Evolutionary conservation across 768 basidiomycete species (phyloP).

Genomic region (Macrocybe gigantea): DNA sequence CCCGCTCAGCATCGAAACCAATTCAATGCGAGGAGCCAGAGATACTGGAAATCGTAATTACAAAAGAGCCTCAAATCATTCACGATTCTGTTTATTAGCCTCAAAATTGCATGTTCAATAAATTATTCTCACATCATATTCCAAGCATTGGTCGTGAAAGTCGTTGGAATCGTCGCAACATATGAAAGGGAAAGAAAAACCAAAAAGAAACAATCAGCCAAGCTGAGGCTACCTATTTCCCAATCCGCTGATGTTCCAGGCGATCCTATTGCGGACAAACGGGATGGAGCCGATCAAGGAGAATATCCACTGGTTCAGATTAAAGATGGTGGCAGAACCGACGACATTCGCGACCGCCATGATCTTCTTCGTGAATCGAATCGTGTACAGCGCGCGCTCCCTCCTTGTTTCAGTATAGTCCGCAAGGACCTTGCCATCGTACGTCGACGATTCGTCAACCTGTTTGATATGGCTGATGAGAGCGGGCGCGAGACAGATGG

Average conservation of each 20-base stretch:
- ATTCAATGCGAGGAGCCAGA: too few relatives aligned
- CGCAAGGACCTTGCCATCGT: slow-evolving; percentile 24
- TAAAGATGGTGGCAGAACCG: slow-evolving; percentile 2
- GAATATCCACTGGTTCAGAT: slow-evolving; percentile 12
- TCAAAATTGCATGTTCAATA: too few relatives aligned
- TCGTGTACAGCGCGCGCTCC: slow-evolving; percentile 33
- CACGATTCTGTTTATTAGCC: too few relatives aligned
- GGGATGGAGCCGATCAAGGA: slow-evolving; percentile 11
- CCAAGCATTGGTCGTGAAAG: too few relatives aligned
- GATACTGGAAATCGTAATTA: too few relatives aligned
- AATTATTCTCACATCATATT: too few relatives aligned
- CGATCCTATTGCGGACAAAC: slow-evolving; percentile 6
- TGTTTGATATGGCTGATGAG: slow-evolving; percentile 26
- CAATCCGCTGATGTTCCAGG: slow-evolving; percentile 16
- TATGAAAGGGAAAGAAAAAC: too few relatives aligned
- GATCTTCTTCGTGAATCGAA: slow-evolving; percentile 30
- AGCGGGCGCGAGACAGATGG: slow-evolving; percentile 36
- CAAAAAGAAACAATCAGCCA: too few relatives aligned
- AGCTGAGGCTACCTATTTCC: too few relatives aligned
- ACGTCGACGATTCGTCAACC: slow-evolving; percentile 7
- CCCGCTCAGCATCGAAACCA: too few relatives aligned
- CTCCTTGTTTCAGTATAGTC: slow-evolving; percentile 30
- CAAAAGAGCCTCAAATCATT: too few relatives aligned
- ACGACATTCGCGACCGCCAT: slow-evolving; percentile 13
- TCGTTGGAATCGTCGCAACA: too few relatives aligned